Evolutionary conservation across 192 early-diverging fungal species (phyloP), one percentile per base, ranked within the genome.

Genomic region (Linderina pennispora): DNA sequence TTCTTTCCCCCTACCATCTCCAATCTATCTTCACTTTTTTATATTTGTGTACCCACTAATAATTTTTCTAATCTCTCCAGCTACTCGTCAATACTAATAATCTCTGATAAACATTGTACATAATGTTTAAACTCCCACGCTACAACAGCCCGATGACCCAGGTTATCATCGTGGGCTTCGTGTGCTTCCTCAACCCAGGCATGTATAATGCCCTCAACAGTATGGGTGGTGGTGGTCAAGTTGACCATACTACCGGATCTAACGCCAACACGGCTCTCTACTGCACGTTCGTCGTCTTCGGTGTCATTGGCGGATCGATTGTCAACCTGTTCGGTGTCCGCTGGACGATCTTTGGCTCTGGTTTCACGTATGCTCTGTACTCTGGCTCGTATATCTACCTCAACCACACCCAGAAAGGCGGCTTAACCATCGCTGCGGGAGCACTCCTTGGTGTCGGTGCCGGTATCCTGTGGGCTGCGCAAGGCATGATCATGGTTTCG

Each of bases 391-490:
- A 77, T 16, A 52, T 80, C 15, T 59, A 66, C 43, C 67, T 62
- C 50, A 75, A 80, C 57, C 68, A 79, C 34, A 65, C 77, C 13
- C 5, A 52, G 50, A 50, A 45, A 9, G 55, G 61, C 23, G 46
- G 20, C 4, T 84, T 89, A 56, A 76, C 77, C 9, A 78, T 87
- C 40, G 45, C 58, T 40, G 55, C 86, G 23, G 84, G 84, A 45
- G 86, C 74, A 16, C 62, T 87, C 44, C 77, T 89, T 36, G 86
- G 86, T 64, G 37, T 85, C 23, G 80, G 80, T 50, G 84, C 84
- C 13, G 84, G 81, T 55, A 75, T 88, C 58, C 58, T 82, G 15
- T 74, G 75, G 64, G 76, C 82, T 10, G 78, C 80, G 15, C 79
- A 83, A 47, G 75, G 83, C 26, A 74, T 77, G 47, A 83, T 89